phyloP scores from a whole-genome alignment of 345 rosid species.

The Heritiera fomes region DNA sequence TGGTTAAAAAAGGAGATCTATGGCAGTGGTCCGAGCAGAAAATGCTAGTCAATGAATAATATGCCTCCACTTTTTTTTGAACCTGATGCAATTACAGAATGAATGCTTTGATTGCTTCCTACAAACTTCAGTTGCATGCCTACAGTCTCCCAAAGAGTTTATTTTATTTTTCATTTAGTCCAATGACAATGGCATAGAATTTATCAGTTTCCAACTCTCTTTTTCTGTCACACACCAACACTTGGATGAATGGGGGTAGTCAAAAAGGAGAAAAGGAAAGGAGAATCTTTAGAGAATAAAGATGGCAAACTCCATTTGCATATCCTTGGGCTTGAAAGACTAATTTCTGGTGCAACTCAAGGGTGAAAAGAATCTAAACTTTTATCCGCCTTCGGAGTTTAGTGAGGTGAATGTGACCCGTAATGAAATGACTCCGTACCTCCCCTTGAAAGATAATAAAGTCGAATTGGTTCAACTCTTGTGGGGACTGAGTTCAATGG shows the following conservation, averaged over 20 bases:
- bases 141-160: neutral
- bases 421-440: neutral
- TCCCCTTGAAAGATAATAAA: neutral
- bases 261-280: slow-evolving; percentile 25
- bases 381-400: neutral
- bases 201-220: neutral
- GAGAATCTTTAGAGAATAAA: slow-evolving; percentile 23
- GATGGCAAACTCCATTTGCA: slow-evolving; percentile 28
- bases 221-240: neutral
- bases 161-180: neutral
- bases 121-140: neutral
- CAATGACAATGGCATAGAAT: neutral
- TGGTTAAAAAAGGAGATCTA: neutral
- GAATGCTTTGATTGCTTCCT: neutral
- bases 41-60: neutral
- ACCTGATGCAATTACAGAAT: neutral
- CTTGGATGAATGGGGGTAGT: slow-evolving; percentile 13
- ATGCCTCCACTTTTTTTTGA: neutral
- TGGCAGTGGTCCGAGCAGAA: neutral
- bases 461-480: neutral
- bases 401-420: neutral
- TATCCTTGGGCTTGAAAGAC: slow-evolving; percentile 13
- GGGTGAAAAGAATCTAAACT: slow-evolving; percentile 19
- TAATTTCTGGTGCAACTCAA: slow-evolving; percentile 10
- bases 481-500: slow-evolving; percentile 2